These are phyloP conservation scores for Calonectria hongkongensis DNA, from an alignment of 2,329 filamentous ascomycete species.

Conservation along the genomic window DNA sequence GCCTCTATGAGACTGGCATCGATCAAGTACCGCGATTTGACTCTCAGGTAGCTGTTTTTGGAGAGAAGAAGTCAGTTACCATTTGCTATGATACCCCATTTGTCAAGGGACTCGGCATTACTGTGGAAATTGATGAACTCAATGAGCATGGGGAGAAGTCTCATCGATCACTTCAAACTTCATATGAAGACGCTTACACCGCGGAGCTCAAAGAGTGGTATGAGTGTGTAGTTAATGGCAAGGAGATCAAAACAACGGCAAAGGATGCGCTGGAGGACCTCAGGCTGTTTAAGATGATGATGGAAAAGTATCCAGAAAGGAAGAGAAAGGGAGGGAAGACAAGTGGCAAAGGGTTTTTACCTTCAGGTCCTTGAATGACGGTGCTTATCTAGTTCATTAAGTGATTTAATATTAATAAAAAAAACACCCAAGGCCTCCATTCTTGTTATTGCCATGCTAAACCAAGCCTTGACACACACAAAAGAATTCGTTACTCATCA, in stretches of 20 bases:
- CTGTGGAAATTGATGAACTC: conserved; percentile 64
- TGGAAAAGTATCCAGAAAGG: conserved; percentile 19
- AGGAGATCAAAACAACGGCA: conserved; percentile 55
- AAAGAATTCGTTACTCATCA: too few relatives aligned
- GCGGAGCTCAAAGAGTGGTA: conserved; percentile 55
- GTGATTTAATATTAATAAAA: too few relatives aligned
- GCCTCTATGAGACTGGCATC: conserved; percentile 73
- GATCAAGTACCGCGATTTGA: conserved; percentile 71
- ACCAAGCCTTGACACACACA: too few relatives aligned
- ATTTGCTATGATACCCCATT: conserved; percentile 73
- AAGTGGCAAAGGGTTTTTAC: background rate
- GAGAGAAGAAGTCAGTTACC: conserved; percentile 68
- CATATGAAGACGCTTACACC: conserved; percentile 63
- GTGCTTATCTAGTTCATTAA: too few relatives aligned
- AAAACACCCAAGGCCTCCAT: too few relatives aligned
- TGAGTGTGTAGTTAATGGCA: conserved; percentile 46
- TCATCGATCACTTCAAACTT: conserved; percentile 55
- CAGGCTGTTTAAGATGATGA: conserved; percentile 42
- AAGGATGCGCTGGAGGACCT: conserved; percentile 52
- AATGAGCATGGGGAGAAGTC: conserved; percentile 55
- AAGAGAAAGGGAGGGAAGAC: background rate
- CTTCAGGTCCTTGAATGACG: background rate
- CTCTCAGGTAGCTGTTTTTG: conserved; percentile 68
- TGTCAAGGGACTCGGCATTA: conserved; percentile 69
- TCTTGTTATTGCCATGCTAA: too few relatives aligned